Evolutionary conservation across 2,329 filamentous ascomycete species (phyloP).

Genomic region (Endocalyx cinctus): DNA sequence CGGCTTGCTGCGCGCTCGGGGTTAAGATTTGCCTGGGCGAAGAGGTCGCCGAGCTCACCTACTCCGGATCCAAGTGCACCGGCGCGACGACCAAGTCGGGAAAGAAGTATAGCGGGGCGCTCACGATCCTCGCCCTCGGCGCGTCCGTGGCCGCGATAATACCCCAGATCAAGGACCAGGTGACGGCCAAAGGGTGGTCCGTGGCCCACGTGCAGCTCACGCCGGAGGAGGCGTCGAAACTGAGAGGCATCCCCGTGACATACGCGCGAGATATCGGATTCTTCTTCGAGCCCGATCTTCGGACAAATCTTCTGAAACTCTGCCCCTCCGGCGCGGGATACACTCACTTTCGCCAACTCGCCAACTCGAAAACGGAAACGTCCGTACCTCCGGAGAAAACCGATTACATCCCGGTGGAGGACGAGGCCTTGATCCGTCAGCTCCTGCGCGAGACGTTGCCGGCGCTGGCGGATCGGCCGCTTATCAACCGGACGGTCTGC

Average conservation of each 20-base stretch:
- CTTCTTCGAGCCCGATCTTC: slow-evolving; percentile 60
- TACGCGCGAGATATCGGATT: slow-evolving; percentile 60
- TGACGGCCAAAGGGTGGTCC: slow-evolving; percentile 54
- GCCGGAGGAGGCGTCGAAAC: slow-evolving; percentile 45
- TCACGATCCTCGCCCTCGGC: slow-evolving; percentile 49
- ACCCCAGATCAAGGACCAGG: slow-evolving; percentile 43
- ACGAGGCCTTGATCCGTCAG: slow-evolving; percentile 44
- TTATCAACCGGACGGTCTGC: slow-evolving; percentile 55
- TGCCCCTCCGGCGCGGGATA: slow-evolving; percentile 57
- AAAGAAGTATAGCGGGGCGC: slow-evolving; percentile 24
- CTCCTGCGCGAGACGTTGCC: slow-evolving; percentile 19
- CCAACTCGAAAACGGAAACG: slow-evolving; percentile 33
- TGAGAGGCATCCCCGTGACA: slow-evolving; percentile 56
- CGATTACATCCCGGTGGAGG: slow-evolving; percentile 47
- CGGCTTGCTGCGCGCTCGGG: slow-evolving; percentile 30
- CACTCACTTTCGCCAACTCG: slow-evolving; percentile 33
- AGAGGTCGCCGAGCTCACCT: slow-evolving; percentile 35
- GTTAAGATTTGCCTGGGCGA: slow-evolving; percentile 35
- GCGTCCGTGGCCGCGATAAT: slow-evolving; percentile 42
- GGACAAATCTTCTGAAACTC: slow-evolving; percentile 54
- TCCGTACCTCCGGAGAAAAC: slow-evolving; percentile 37
- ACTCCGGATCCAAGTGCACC: slow-evolving; percentile 24
- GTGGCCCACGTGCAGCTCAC: slow-evolving; percentile 57
- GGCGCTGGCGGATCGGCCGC: slow-evolving; percentile 33
- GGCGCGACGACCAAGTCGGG: slow-evolving; percentile 23